Base-by-base conservation (phyloP, 192 early-diverging fungal genomes). In the Umbelopsis vinacea region DNA sequence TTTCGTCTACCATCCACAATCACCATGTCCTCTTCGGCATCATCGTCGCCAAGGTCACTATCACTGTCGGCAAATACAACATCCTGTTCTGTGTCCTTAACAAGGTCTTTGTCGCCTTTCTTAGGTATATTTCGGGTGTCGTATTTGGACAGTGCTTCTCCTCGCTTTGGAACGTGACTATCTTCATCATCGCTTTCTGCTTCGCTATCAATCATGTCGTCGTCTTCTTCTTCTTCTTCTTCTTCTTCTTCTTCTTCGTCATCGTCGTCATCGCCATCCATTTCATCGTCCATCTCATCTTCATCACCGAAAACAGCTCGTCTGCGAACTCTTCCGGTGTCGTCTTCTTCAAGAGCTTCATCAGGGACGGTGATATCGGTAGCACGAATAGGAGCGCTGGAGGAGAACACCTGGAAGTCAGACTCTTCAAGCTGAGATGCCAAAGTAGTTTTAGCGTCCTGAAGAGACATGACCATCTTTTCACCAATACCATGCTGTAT, bases 401-500 rank as follows among this genome's bases (percentile, higher is more conserved):
- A 71, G 14, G 84, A 82, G 74, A 95, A 95, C 35, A 95, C 81
- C 4, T 88, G 85, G 66, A 96, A 77, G 22, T 87, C 82, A 74
- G 88, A 91, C 14, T 81, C 79, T 72, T 86, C 80, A 9, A 94
- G 84, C 71, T 92, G 86, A 53, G 90, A 86, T 37, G 86, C 91
- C 33, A 96, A 74, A 11, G 94, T 96, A 66, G 86, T 79, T 46
- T 79, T 74, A 12, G 88, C 93, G 77, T 95, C 92, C 80, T 99
- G 97, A 66, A 99, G 81, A 72, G 94, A 89, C 75, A 92, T 90
- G 23, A 99, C 95, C 90, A 99, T 93, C 69, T 89, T 87, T 74
- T 99, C 96, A 22, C 97, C 97, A 72, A 88, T 38, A 72, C 89
- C 78, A 77, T 82, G 60, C 83, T 14, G 57, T 46, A 10, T 14